Conservation (phyloP, 2,329 filamentous ascomycete genomes). For the Alternaria sp. region DNA sequence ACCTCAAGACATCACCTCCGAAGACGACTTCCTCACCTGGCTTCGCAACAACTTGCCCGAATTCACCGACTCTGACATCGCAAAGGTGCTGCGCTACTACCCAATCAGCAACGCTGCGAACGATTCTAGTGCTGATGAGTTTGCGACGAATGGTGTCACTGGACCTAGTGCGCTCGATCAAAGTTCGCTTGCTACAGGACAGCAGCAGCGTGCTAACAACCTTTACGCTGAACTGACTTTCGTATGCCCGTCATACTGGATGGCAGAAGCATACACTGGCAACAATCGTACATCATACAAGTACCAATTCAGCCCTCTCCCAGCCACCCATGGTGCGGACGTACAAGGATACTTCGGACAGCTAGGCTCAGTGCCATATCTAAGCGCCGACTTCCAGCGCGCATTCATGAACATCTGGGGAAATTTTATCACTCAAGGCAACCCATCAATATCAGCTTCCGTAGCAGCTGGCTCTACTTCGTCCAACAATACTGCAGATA, state of each 20-base stretch:
- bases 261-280: constrained; percentile 57
- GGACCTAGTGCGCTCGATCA: constrained; percentile 61
- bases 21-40: constrained; percentile 53
- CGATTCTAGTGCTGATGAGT: constrained; percentile 25
- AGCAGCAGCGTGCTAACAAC: constrained; percentile 63
- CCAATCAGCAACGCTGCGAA: constrained; percentile 31
- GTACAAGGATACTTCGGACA: constrained; percentile 27
- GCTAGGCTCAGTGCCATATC: not conserved
- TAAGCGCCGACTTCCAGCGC: constrained; percentile 3
- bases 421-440: constrained; percentile 13
- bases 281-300: constrained; percentile 18
- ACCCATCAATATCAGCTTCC: constrained; percentile 2
- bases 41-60: constrained; percentile 56
- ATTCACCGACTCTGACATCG: constrained; percentile 45
- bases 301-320: constrained; percentile 35
- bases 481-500: constrained; percentile 1
- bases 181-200: constrained; percentile 60
- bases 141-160: constrained; percentile 45
- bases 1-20: constrained; percentile 54
- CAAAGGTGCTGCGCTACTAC: constrained; percentile 50
- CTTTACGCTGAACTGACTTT: constrained; percentile 66
- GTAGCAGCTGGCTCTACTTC: constrained; percentile 1
- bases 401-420: constrained; percentile 18
- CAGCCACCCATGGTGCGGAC: constrained; percentile 29
- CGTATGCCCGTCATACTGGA: constrained; percentile 66